Conservation (phyloP, 371 early-diverging fungal genomes). For the Mucor ambiguus region DNA sequence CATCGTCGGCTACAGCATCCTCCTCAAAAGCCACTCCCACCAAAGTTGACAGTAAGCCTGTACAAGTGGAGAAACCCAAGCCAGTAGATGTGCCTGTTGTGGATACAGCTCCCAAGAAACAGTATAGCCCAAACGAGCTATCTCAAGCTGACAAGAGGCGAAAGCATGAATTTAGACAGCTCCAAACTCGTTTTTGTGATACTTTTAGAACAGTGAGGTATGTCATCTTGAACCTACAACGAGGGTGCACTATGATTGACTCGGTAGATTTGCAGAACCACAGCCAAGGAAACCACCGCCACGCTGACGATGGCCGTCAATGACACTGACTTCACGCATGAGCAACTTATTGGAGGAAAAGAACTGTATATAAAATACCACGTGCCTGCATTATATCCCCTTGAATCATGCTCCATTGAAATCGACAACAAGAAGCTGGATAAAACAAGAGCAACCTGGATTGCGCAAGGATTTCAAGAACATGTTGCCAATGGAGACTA, state of each 20-base stretch:
- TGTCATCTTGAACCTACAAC: too few relatives aligned
- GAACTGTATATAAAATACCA: slow-evolving; percentile 37
- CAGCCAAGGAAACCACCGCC: slow-evolving; percentile 2
- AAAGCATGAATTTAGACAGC: slow-evolving; percentile 38
- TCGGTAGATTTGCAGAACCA: background rate
- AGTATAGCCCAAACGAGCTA: slow-evolving; percentile 21
- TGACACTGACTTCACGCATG: slow-evolving; percentile 38
- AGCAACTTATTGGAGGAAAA: slow-evolving; percentile 30
- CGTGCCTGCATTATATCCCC: slow-evolving; percentile 52
- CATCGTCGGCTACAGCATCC: slow-evolving; percentile 2
- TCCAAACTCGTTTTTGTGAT: slow-evolving; percentile 54
- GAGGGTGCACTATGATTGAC: background rate
- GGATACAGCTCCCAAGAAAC: background rate
- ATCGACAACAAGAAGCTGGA: slow-evolving; percentile 49
- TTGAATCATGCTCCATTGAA: slow-evolving; percentile 53
- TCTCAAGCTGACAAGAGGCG: slow-evolving; percentile 33
- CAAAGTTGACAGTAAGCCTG: background rate
- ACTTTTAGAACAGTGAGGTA: slow-evolving; percentile 35
- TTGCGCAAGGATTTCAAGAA: slow-evolving; percentile 55
- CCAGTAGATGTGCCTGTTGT: background rate
- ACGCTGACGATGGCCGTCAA: slow-evolving; percentile 26
- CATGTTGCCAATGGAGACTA: slow-evolving; percentile 37
- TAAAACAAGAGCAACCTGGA: slow-evolving; percentile 36
- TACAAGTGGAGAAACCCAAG: background rate
- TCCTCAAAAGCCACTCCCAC: slow-evolving; percentile 2